These are phyloP conservation scores for Tetrastigma voinierianum DNA, from an alignment of 164 flowering plant species.

Conservation along the genomic window DNA sequence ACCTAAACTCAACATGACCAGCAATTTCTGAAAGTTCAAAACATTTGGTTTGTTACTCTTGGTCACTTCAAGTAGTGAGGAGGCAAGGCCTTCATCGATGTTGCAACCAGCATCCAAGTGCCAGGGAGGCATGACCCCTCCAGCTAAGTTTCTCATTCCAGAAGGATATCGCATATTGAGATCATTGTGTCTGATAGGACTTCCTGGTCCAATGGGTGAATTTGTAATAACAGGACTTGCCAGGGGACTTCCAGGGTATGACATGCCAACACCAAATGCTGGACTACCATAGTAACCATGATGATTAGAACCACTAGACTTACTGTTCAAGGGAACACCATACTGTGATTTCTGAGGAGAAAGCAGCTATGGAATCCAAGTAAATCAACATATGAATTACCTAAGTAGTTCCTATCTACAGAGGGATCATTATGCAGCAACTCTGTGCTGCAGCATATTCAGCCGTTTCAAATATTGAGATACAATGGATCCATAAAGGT, in stretches of 20 bases:
- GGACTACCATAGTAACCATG: conserved; percentile 74
- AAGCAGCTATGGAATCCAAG: conserved; percentile 55
- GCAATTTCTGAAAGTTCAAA: conserved; percentile 89
- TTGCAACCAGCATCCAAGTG: conserved; percentile 37
- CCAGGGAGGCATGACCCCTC: conserved; percentile 72
- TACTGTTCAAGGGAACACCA: conserved; percentile 41
- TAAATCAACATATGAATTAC: conserved; percentile 54
- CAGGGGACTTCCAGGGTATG: conserved; percentile 82
- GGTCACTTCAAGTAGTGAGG: conserved; percentile 77
- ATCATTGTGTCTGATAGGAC: conserved; percentile 71
- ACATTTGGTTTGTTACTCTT: conserved; percentile 70
- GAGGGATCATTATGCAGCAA: conserved; percentile 64
- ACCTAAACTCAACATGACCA: conserved; percentile 94
- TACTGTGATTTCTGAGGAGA: conserved; percentile 76
- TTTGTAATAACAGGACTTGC: conserved; percentile 55
- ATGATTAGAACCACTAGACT: conserved; percentile 46
- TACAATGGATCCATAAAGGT: conserved; percentile 59
- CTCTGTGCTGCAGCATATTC: conserved; percentile 58
- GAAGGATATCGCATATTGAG: conserved; percentile 53
- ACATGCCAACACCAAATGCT: conserved; percentile 58
- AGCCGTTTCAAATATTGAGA: conserved; percentile 60
- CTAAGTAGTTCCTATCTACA: conserved; percentile 49
- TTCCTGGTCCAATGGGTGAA: conserved; percentile 67
- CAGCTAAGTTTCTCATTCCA: conserved; percentile 60
- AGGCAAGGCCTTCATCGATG: conserved; percentile 56